These are phyloP conservation scores for Halenospora varia DNA, from an alignment of 495 filamentous ascomycete species.

Conservation along the genomic window DNA sequence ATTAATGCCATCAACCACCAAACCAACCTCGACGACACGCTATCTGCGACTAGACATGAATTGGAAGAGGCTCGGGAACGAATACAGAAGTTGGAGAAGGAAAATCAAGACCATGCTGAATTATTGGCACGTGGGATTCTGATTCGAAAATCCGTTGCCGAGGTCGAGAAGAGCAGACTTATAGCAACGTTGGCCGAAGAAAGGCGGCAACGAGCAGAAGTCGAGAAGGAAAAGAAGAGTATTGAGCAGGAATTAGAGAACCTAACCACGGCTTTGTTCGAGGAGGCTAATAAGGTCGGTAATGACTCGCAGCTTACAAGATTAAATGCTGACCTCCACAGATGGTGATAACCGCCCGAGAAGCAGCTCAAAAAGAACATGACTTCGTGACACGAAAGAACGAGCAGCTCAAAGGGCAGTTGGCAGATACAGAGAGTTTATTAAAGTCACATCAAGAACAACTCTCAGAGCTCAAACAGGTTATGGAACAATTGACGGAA, in stretches of 20 bases:
- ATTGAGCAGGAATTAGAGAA: slow-evolving; percentile 84
- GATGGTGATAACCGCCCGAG: slow-evolving; percentile 83
- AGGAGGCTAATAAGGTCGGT: slow-evolving; percentile 83
- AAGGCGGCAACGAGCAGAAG: slow-evolving; percentile 48
- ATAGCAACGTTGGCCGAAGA: slow-evolving; percentile 63
- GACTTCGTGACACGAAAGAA: slow-evolving; percentile 74
- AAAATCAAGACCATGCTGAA: slow-evolving; percentile 59
- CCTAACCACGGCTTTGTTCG: slow-evolving; percentile 84
- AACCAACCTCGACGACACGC: slow-evolving; percentile 83
- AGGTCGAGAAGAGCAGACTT: slow-evolving; percentile 61
- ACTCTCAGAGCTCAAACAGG: slow-evolving; percentile 80
- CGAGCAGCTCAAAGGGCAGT: slow-evolving; percentile 71
- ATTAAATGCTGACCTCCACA: slow-evolving; percentile 38
- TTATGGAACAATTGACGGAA: slow-evolving; percentile 82
- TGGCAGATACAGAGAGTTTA: slow-evolving; percentile 81
- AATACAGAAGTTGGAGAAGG: slow-evolving; percentile 63
- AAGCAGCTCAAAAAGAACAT: slow-evolving; percentile 60
- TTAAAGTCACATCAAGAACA: slow-evolving; percentile 90
- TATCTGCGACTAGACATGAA: slow-evolving; percentile 78
- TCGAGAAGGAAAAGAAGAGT: slow-evolving; percentile 67
- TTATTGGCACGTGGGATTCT: slow-evolving; percentile 69
- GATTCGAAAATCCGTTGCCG: slow-evolving; percentile 64
- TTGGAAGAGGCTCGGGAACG: slow-evolving; percentile 68
- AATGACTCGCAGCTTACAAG: not conserved
- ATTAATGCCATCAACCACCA: slow-evolving; percentile 98